A percentile compares a stretch with the other conserved stretches of the same genome.
Conservation (phyloP, 768 basidiomycete genomes). For the Psilocybe cubensis region DNA sequence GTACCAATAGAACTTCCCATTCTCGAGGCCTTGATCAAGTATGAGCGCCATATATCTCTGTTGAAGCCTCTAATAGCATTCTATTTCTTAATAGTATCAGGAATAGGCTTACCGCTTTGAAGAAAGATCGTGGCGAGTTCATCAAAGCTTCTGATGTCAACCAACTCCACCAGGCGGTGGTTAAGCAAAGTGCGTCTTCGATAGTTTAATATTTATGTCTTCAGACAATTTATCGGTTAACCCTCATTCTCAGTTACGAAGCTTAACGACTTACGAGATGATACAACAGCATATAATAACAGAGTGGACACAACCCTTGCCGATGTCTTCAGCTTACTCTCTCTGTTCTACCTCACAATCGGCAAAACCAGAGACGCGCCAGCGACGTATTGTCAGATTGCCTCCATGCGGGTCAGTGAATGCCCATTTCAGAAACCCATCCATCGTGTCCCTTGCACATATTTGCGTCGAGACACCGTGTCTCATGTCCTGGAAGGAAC, state of each 20-base stretch:
- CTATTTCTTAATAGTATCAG: constrained; percentile 66
- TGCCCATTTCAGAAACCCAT: constrained; percentile 6
- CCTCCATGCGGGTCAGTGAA: constrained; percentile 88
- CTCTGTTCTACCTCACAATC: constrained; percentile 97
- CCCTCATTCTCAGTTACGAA: constrained; percentile 65
- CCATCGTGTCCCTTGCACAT: constrained; percentile 11
- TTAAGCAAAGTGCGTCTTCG: constrained; percentile 79
- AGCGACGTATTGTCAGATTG: constrained; percentile 94
- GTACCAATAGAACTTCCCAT: constrained; percentile 79
- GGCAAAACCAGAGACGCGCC: constrained; percentile 95
- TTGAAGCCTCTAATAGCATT: constrained; percentile 17
- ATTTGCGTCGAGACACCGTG: constrained; percentile 4
- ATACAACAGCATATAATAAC: constrained; percentile 76
- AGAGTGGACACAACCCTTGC: constrained; percentile 93
- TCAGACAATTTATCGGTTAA: constrained; percentile 2
- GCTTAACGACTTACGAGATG: constrained; percentile 89
- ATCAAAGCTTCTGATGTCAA: constrained; percentile 94
- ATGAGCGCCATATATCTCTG: constrained; percentile 21
- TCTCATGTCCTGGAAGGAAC: constrained; percentile 13
- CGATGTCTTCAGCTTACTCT: constrained; percentile 94
- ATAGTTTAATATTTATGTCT: constrained; percentile 4
- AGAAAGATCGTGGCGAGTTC: constrained; percentile 91
- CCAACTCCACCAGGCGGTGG: constrained; percentile 87
- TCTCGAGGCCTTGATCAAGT: constrained; percentile 95
- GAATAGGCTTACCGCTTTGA: constrained; percentile 91